Evolutionary conservation across 176 grass and related monocot species (phyloP).

Genomic region (Ensete glaucum): DNA sequence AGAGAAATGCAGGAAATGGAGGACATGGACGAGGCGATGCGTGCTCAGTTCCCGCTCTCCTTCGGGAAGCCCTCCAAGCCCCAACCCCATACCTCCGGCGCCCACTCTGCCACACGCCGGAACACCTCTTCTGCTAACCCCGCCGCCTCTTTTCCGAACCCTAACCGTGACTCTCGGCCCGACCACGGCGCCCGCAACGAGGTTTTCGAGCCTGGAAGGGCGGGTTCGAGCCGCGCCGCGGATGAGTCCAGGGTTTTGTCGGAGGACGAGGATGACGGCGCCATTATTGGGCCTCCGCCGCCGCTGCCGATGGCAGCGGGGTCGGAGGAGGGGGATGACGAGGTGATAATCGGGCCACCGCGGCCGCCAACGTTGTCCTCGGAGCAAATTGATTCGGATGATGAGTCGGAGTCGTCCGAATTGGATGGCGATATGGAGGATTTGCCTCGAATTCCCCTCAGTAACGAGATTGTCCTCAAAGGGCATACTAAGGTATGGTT

Average conservation of each 20-base stretch:
- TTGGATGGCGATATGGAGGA: constrained; percentile 27
- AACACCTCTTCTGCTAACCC: neutral
- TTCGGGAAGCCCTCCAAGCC: constrained; percentile 65
- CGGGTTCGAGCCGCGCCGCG: constrained; percentile 5
- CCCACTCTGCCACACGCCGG: constrained; percentile 67
- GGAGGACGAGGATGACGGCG: constrained; percentile 30
- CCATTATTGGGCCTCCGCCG: constrained; percentile 63
- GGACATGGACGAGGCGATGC: constrained; percentile 53
- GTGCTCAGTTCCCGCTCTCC: constrained; percentile 68
- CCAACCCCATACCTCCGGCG: constrained; percentile 22
- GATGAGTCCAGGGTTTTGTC: neutral
- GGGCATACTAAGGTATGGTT: constrained; percentile 72
- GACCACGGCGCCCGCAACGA: neutral
- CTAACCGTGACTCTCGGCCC: constrained; percentile 24
- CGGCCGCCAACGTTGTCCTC: constrained; percentile 7
- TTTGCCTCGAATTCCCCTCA: constrained; percentile 62
- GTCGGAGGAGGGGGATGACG: constrained; percentile 17
- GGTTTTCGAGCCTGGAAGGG: constrained; percentile 38
- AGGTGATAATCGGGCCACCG: constrained; percentile 22
- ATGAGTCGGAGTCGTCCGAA: constrained; percentile 6
- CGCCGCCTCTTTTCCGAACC: constrained; percentile 28
- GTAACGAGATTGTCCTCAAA: constrained; percentile 77
- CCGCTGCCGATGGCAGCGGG: constrained; percentile 19
- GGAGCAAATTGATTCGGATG: constrained; percentile 11
- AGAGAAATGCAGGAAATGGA: constrained; percentile 47